phyloP scores from a whole-genome alignment of 208 protist species.

The Crithidia bombi region DNA sequence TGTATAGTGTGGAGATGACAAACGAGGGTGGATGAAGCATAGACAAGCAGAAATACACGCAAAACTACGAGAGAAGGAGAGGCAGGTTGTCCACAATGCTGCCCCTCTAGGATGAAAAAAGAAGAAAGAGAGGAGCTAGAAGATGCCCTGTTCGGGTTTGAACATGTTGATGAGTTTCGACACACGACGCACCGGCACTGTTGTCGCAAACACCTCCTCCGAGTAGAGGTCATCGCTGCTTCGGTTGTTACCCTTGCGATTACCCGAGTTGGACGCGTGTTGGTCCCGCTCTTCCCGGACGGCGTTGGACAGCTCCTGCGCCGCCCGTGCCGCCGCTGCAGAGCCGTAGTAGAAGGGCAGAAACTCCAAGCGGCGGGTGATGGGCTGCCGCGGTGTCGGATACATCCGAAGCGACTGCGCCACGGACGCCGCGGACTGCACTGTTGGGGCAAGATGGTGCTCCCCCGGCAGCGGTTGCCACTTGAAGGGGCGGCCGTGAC shows the following conservation, averaged over 20 bases:
- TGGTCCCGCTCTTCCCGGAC: neutral
- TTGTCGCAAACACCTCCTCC: constrained; percentile 18
- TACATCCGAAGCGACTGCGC: constrained; percentile 20
- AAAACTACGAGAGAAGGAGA: no score
- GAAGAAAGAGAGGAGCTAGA: constrained; percentile 3
- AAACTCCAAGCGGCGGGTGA: constrained; percentile 31
- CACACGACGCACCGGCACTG: constrained; percentile 15
- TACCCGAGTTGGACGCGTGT: neutral
- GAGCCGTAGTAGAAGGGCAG: constrained; percentile 36
- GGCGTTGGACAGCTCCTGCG: neutral
- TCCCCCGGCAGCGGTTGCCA: constrained; percentile 34
- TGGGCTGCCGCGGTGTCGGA: constrained; percentile 19
- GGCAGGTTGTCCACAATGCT: no score
- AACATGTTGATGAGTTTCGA: constrained; percentile 30
- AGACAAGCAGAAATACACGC: no score
- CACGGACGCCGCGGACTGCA: constrained; percentile 27
- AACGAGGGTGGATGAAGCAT: no score
- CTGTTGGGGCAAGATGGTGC: constrained; percentile 8
- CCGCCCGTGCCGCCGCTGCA: neutral
- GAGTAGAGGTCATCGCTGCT: neutral
- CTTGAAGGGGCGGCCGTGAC: constrained; percentile 37
- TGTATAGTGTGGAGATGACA: no score
- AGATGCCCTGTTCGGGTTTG: constrained; percentile 17
- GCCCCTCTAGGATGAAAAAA: neutral
- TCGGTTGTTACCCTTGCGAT: neutral